Conservation (phyloP, 2,329 filamentous ascomycete species). For the Cladophialophora bantiana region DNA sequence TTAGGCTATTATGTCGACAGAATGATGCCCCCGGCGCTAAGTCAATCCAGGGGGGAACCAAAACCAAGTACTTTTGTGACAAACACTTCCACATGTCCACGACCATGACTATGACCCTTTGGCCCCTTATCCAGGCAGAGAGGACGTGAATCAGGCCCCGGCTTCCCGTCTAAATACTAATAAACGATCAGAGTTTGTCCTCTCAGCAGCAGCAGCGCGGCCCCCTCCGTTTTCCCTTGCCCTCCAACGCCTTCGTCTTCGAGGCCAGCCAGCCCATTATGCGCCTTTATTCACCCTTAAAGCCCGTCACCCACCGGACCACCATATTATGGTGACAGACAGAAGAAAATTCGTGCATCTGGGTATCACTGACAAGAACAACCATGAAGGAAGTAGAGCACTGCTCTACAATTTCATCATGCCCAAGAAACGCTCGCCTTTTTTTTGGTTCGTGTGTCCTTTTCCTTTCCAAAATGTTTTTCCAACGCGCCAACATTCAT, state of each 20-base stretch:
- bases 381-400: constrained; percentile 16
- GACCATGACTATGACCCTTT: not conserved
- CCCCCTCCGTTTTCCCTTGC: not conserved
- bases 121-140: not conserved
- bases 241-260: not conserved
- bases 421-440: constrained; percentile 1
- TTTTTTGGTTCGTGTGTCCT: not conserved
- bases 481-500: constrained; percentile 5
- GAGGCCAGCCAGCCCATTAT: not conserved
- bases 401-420: constrained; percentile 9
- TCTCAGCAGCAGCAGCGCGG: not conserved
- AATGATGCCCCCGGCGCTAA: not conserved
- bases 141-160: not conserved
- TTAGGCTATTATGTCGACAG: not conserved
- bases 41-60: not conserved
- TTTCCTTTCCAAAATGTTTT: constrained; percentile 3
- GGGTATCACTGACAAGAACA: constrained; percentile 33
- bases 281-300: not conserved
- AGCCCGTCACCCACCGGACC: not conserved
- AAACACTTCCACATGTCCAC: not conserved
- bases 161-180: not conserved
- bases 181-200: not conserved
- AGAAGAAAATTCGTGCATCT: constrained; percentile 32
- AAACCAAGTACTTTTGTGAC: constrained; percentile 1
- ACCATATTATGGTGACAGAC: constrained; percentile 6